Evolutionary conservation across 2,329 filamentous ascomycete genomes (phyloP).

Genomic region (Colletotrichum sp.): DNA sequence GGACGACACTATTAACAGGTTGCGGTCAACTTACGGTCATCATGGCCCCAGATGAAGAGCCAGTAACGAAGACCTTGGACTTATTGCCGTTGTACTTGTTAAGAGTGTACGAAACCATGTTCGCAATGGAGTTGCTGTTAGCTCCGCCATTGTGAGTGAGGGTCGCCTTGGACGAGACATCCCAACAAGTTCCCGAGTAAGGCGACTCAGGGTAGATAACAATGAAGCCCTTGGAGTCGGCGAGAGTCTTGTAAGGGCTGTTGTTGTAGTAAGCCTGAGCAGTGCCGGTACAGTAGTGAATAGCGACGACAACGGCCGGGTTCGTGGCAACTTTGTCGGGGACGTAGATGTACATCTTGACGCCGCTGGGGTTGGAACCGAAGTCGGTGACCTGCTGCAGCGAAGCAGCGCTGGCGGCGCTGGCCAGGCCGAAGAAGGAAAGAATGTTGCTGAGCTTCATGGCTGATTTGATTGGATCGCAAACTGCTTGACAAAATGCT

Average conservation of each 20-base stretch:
- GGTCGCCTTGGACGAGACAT: slow-evolving; percentile 57
- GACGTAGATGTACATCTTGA: slow-evolving; percentile 35
- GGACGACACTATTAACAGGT: too few relatives aligned
- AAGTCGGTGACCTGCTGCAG: slow-evolving; percentile 32
- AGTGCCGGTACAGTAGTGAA: slow-evolving; percentile 62
- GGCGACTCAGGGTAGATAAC: slow-evolving; percentile 50
- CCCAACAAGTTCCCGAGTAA: slow-evolving; percentile 57
- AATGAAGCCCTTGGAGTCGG: slow-evolving; percentile 62
- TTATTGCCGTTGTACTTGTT: slow-evolving; percentile 52
- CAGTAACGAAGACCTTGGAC: slow-evolving; percentile 53
- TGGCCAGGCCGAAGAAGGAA: slow-evolving; percentile 22
- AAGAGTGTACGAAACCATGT: slow-evolving; percentile 58
- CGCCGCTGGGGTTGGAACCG: slow-evolving; percentile 29
- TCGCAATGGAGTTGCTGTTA: slow-evolving; percentile 55
- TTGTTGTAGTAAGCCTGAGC: slow-evolving; percentile 55
- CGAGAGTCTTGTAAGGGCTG: slow-evolving; percentile 56
- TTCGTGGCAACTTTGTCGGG: slow-evolving; percentile 35
- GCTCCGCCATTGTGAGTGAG: slow-evolving; percentile 57
- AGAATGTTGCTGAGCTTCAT: slow-evolving; percentile 19
- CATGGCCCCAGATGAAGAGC: slow-evolving; percentile 26
- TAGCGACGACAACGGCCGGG: slow-evolving; percentile 56
- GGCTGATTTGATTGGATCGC: not conserved
- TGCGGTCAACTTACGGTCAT: slow-evolving; percentile 11
- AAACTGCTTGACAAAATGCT: not conserved
- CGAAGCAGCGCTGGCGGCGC: slow-evolving; percentile 22